Evolutionary conservation across 2,329 filamentous ascomycete species (phyloP).

Genomic region (Atkinsonella hypoxylon): DNA sequence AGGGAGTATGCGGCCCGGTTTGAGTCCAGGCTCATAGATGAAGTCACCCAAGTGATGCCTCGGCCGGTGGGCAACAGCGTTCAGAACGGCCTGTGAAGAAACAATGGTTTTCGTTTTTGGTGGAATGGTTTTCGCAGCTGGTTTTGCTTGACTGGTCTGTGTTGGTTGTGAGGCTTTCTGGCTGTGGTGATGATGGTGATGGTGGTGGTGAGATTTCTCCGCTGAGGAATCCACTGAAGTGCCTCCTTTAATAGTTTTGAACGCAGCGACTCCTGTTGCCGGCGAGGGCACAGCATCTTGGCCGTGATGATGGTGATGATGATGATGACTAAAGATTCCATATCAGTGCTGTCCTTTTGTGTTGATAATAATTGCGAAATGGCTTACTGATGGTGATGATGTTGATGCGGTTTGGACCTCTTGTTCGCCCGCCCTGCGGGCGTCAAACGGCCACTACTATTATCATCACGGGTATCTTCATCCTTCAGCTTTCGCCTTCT

Average conservation of each 20-base stretch:
- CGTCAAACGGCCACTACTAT: slow-evolving; percentile 48
- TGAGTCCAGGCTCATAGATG: slow-evolving; percentile 62
- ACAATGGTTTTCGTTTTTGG: slow-evolving; percentile 55
- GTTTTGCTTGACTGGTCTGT: slow-evolving; percentile 15
- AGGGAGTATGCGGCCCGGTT: slow-evolving; percentile 34
- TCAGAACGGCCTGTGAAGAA: slow-evolving; percentile 57
- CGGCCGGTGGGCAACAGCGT: slow-evolving; percentile 57
- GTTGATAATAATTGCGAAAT: not conserved
- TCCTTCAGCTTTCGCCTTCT: slow-evolving; percentile 65
- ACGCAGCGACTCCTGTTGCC: slow-evolving; percentile 27
- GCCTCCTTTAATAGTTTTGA: slow-evolving; percentile 38
- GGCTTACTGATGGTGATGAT: slow-evolving; percentile 57
- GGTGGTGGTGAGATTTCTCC: slow-evolving; percentile 32
- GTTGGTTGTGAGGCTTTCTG: slow-evolving; percentile 20
- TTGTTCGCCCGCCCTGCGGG: slow-evolving; percentile 51
- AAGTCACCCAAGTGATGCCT: slow-evolving; percentile 76
- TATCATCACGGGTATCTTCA: slow-evolving; percentile 60
- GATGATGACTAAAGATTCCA: slow-evolving; percentile 30
- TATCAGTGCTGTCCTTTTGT: slow-evolving; percentile 11
- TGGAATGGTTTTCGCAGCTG: slow-evolving; percentile 24
- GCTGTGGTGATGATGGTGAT: slow-evolving; percentile 36
- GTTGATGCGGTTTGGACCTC: slow-evolving; percentile 52
- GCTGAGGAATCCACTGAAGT: slow-evolving; percentile 34
- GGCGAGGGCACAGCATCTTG: slow-evolving; percentile 34
- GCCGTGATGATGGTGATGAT: slow-evolving; percentile 48